Base-by-base conservation (phyloP, 1,284 basidiomycete species). In the Tylopilus sp. region DNA sequence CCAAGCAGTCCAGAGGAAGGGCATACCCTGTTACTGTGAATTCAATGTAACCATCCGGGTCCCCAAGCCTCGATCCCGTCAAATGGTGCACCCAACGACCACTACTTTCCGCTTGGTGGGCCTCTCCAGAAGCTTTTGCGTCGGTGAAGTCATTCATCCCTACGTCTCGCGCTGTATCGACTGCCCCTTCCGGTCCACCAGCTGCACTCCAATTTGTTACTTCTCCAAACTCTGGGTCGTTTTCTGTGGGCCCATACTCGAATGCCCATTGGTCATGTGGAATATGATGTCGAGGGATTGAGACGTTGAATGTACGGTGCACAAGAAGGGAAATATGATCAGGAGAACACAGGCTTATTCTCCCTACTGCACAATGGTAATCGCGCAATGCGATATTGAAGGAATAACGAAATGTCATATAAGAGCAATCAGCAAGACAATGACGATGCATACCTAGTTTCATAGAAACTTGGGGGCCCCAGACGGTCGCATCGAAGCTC, bases 301-400 rank as follows among this genome's bases (percentile, higher is more conserved):
- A 95, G 13, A 93, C 92, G 68, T 99, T 99, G 77, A 99, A 99
- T 7, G 92, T 96, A 48, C 87, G 86, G 61, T 97, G 92, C 5
- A 97, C 77, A 45, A 99, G 86, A 11, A 99, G 75, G 0, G 94
- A 93, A 47, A 99, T 78, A 63, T 98, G 96, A 52, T 96, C 94
- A 0, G 96, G 94, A 1, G 94, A 97, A 51, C 84, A 94, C 19
- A 98, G 76, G 54, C 85, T 95, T 52, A 98, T 82, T 52, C 82
- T 87, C 6, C 94, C 96, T 49, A 80, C 92, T 95, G 53, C 33
- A 54, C 54, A 34, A 29, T 39, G 15, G 28, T 33, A 12, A 41
- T 25, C 39, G 19, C 39, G 23, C 23, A 2, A 38, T 2, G 41
- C 3, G 16, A 13, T n/a, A 16, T 23, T 37, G 21, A 29, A 35